These are phyloP conservation scores for Penicillium sp. DNA, from an alignment of 2,329 filamentous ascomycete species.

Conservation along the genomic window DNA sequence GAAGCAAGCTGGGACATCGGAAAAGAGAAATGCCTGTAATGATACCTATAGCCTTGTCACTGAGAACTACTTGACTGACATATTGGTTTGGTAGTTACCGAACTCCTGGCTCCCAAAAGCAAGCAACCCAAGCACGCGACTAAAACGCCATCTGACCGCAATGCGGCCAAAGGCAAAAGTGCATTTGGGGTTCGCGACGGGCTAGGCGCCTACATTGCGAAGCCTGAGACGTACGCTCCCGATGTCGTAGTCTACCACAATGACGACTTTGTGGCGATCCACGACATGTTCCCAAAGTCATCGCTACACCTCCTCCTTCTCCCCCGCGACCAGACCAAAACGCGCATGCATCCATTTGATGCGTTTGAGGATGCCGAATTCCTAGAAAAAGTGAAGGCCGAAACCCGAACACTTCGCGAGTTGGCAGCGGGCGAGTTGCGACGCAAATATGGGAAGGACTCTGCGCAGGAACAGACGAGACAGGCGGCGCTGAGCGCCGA, in stretches of 20 bases:
- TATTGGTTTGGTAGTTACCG: constrained; percentile 45
- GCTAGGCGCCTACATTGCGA: constrained; percentile 65
- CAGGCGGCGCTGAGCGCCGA: constrained; percentile 65
- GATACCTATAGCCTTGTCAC: not conserved
- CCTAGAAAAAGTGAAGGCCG: constrained; percentile 60
- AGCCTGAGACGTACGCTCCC: constrained; percentile 61
- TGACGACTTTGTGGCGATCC: constrained; percentile 71
- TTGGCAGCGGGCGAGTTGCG: constrained; percentile 75
- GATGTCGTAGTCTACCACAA: constrained; percentile 65
- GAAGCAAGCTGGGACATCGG: constrained; percentile 15
- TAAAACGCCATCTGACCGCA: constrained; percentile 18
- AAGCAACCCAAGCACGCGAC: constrained; percentile 38
- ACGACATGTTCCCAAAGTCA: constrained; percentile 83
- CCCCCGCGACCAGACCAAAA: constrained; percentile 65
- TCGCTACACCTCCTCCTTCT: constrained; percentile 85
- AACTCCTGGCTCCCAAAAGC: constrained; percentile 55
- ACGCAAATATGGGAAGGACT: constrained; percentile 64
- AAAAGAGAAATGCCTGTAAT: constrained; percentile 42
- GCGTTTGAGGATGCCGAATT: constrained; percentile 72
- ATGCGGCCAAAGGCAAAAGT: constrained; percentile 19
- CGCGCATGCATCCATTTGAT: constrained; percentile 70
- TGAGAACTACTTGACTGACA: not conserved
- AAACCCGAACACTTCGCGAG: constrained; percentile 60
- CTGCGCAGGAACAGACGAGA: constrained; percentile 62
- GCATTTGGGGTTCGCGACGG: constrained; percentile 55